These are phyloP conservation scores for Pythium angustatum DNA, from an alignment of 352 stramenopile species.

Conservation along the genomic window DNA sequence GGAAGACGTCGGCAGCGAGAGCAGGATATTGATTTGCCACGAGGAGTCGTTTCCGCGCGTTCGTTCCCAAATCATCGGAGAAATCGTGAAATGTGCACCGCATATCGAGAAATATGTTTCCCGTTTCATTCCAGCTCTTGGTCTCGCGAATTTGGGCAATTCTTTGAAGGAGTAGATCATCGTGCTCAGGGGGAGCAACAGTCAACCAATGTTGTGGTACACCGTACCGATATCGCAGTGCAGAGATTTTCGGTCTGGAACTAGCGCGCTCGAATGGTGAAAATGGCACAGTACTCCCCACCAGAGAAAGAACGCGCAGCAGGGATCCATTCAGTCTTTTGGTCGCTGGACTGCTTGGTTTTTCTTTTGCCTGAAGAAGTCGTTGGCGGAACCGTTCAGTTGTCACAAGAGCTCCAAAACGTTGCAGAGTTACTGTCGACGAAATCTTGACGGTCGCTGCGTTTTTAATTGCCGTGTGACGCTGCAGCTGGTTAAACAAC, in stretches of 20 bases:
- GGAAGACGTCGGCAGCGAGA: conserved; percentile 12
- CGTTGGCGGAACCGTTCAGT: neutral
- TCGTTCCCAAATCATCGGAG: neutral
- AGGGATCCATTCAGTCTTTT: conserved; percentile 22
- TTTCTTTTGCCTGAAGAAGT: neutral
- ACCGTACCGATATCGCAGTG: conserved; percentile 27
- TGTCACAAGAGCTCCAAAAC: neutral
- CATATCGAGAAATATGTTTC: neutral
- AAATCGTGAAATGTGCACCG: conserved; percentile 9
- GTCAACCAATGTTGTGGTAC: conserved; percentile 28
- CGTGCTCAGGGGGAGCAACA: conserved; percentile 29
- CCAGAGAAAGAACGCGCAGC: conserved; percentile 23
- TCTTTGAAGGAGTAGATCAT: conserved; percentile 23
- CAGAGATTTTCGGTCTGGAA: conserved; percentile 26
- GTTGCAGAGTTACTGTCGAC: neutral
- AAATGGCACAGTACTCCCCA: conserved; percentile 28
- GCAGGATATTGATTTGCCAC: conserved; percentile 21
- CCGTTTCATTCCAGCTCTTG: neutral
- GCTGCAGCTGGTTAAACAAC: conserved; percentile 17
- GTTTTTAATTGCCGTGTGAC: neutral
- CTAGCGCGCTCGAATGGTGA: conserved; percentile 29
- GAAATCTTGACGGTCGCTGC: neutral
- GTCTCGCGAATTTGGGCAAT: conserved; percentile 2
- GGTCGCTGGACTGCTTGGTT: neutral
- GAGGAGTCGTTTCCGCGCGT: neutral